Percentiles rank a stretch among this genome's conserved stretches.
phyloP scores from a whole-genome alignment of 1,139 yeast species.

The Sugiyamaella castrensis region DNA sequence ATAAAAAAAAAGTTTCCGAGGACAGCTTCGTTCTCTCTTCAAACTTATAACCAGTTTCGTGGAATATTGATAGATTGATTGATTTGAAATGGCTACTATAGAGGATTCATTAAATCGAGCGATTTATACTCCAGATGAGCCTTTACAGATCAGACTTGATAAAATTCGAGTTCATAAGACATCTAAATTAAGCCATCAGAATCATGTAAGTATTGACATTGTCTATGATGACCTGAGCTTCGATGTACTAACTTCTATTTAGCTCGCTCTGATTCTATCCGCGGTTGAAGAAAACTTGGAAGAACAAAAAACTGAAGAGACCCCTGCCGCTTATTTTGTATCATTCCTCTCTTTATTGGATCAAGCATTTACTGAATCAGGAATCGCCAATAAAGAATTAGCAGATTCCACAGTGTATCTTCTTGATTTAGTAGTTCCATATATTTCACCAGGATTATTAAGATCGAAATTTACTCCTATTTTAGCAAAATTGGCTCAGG shows the following conservation, averaged over 20 bases:
- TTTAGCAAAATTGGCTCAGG: conserved; percentile 75
- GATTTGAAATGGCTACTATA: conserved; percentile 1
- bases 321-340: conserved; percentile 71
- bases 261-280: conserved; percentile 63
- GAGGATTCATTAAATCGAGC: conserved; percentile 1
- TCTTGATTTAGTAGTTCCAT: conserved; percentile 75
- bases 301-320: conserved; percentile 60
- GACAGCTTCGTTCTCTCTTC: too few relatives aligned
- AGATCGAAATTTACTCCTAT: conserved; percentile 74
- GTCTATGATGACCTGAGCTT: too few relatives aligned
- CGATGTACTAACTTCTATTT: conserved; percentile 5
- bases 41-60: too few relatives aligned
- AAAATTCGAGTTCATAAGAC: conserved; percentile 67
- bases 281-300: conserved; percentile 88
- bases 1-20: too few relatives aligned
- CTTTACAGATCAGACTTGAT: conserved; percentile 61
- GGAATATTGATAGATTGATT: too few relatives aligned
- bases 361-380: conserved; percentile 56
- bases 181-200: conserved; percentile 81
- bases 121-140: conserved; percentile 19
- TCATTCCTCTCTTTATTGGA: conserved; percentile 79
- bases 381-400: conserved; percentile 54
- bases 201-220: conserved; percentile 52
- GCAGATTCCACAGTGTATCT: conserved; percentile 79
- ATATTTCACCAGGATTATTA: conserved; percentile 58